A percentile compares a stretch with the other conserved stretches of the same genome.
phyloP scores from a whole-genome alignment of 2,329 filamentous ascomycete genomes.

The Aspergillus alliaceus region DNA sequence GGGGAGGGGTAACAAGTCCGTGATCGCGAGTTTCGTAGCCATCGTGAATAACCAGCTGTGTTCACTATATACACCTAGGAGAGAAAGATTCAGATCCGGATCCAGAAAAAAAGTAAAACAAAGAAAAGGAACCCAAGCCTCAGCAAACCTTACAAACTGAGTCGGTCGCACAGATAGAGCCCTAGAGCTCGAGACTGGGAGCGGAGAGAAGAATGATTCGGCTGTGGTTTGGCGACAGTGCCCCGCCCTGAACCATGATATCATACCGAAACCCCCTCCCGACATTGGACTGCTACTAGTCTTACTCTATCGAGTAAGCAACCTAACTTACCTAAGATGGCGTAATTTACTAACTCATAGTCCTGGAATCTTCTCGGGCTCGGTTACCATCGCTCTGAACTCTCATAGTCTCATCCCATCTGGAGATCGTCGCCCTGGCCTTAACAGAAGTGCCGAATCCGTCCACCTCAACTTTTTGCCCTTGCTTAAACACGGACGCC shows the following conservation, averaged over 20 bases:
- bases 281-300: too few relatives aligned
- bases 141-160: not conserved
- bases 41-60: slow-evolving; percentile 15
- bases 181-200: not conserved
- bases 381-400: too few relatives aligned
- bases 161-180: not conserved
- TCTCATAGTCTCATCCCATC: too few relatives aligned
- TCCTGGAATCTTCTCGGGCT: too few relatives aligned
- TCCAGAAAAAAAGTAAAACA: too few relatives aligned
- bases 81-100: not conserved
- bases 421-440: too few relatives aligned
- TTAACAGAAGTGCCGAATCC: too few relatives aligned
- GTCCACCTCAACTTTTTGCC: too few relatives aligned
- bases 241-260: not conserved
- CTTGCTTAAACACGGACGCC: too few relatives aligned
- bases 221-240: not conserved
- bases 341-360: too few relatives aligned
- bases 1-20: slow-evolving; percentile 51
- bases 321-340: too few relatives aligned
- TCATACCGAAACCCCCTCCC: not conserved
- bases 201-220: not conserved
- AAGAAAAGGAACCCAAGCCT: not conserved
- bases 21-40: slow-evolving; percentile 44
- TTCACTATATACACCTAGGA: not conserved
- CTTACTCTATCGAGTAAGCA: too few relatives aligned